Evolutionary conservation across 78 protist genomes (phyloP).

Genomic region (Chrysochromulina tobinii): DNA sequence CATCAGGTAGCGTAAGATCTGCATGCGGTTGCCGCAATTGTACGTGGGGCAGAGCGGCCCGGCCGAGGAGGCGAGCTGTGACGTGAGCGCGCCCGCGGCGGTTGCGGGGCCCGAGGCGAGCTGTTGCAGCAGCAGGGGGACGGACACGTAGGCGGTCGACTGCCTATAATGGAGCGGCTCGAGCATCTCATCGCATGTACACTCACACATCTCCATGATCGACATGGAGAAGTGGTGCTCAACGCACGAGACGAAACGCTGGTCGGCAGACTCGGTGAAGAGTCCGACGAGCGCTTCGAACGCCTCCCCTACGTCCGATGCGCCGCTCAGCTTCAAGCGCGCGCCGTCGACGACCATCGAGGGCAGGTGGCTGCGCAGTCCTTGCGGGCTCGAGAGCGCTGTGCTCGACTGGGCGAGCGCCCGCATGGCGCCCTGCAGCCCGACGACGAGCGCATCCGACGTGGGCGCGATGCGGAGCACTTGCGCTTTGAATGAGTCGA

Average conservation of each 20-base stretch:
- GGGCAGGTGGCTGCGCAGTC: too few relatives aligned
- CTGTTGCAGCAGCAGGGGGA: not conserved
- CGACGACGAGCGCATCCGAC: not conserved
- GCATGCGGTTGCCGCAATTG: not conserved
- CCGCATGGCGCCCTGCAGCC: not conserved
- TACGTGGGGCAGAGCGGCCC: not conserved
- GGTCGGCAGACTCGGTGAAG: too few relatives aligned
- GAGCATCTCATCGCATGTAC: not conserved
- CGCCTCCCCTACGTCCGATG: too few relatives aligned
- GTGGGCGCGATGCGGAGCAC: too few relatives aligned
- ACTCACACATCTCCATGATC: not conserved
- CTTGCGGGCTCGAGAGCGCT: too few relatives aligned
- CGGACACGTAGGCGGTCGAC: not conserved
- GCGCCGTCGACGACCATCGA: too few relatives aligned
- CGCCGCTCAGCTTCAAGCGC: too few relatives aligned
- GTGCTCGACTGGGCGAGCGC: not conserved
- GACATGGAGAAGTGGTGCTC: not conserved
- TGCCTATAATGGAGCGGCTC: not conserved
- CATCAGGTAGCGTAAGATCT: not conserved
- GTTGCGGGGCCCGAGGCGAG: not conserved
- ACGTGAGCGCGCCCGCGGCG: not conserved
- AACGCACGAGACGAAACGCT: not conserved
- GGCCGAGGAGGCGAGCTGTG: not conserved
- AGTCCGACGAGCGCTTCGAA: too few relatives aligned
- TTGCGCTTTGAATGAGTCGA: too few relatives aligned